Percentiles rank a stretch among this genome's conserved stretches.
These are phyloP conservation scores for Panaeolus cyanescens DNA, from an alignment of 768 basidiomycete genomes.

Conservation along the genomic window DNA sequence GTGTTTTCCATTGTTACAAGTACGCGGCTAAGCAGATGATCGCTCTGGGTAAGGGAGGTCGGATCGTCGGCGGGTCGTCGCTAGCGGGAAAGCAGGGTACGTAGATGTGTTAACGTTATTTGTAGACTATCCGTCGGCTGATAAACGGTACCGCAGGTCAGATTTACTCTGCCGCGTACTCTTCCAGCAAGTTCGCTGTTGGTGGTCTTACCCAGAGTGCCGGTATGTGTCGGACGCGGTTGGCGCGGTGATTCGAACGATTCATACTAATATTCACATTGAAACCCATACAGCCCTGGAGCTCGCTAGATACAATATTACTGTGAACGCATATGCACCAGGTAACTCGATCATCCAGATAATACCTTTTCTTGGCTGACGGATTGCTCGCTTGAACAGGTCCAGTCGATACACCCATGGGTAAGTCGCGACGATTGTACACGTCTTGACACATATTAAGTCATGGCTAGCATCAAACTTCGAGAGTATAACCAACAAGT, in stretches of 20 bases:
- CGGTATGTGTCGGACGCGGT: constrained; percentile 24
- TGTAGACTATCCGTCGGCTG: background rate
- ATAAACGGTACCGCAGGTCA: background rate
- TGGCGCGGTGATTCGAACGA: background rate
- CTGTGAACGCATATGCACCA: constrained; percentile 36
- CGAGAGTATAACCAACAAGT: background rate
- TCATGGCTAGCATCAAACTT: background rate
- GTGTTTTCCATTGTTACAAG: constrained; percentile 63
- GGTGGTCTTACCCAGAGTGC: constrained; percentile 37
- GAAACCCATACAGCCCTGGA: constrained; percentile 12
- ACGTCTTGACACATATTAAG: background rate
- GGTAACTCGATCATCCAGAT: constrained; percentile 18
- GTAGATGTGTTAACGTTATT: background rate
- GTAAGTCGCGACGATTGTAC: background rate
- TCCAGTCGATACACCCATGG: background rate
- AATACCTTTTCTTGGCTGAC: background rate
- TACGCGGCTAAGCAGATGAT: constrained; percentile 64
- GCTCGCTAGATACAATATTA: constrained; percentile 24
- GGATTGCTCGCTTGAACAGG: background rate
- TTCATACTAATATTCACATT: background rate
- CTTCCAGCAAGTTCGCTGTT: constrained; percentile 37
- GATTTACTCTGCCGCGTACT: constrained; percentile 19
- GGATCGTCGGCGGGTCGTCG: constrained; percentile 49
- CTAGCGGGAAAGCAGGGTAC: constrained; percentile 29
- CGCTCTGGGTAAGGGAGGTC: constrained; percentile 53